Evolutionary conservation across 2,329 filamentous ascomycete genomes (phyloP), one percentile per base, ranked within the genome.

Genomic region (Beauveria australis): DNA sequence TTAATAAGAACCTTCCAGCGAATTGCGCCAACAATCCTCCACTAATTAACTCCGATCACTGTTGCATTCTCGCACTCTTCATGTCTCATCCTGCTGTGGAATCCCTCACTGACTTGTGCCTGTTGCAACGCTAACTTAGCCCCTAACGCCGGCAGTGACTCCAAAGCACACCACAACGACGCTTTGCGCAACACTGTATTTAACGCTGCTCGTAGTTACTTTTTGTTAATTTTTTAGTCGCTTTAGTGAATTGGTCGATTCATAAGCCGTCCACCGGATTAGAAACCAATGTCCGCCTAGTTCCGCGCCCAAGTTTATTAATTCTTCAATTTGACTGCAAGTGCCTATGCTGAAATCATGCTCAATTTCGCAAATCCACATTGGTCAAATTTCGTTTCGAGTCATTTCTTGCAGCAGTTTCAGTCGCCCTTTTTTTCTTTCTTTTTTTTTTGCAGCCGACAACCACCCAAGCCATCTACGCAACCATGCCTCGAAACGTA

Each of bases 221-320:
- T 7, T 46, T 28, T 7, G 22, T 16, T 22, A 18, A 1, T 30
- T 14, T 37, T n/a, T 52, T 37, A 52, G 48, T 40, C 22, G n/a
- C 3, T 41, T 14, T n/a, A 18, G 18, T 28, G 8, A 16, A 37
- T 37, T 16, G 5, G 22, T 47, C n/a, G 56, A 59, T 59, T 59
- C 40, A 51, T 59, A 59, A 59, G 43, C 56, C 6, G 22, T 7
- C 19, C 33, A 5, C 47, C 41, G 48, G 56, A 40, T 59, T 59
- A 53, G 56, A 59, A 59, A 59, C 56, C 44, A 12, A 53, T 59
- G 48, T 59, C 56, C 56, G 56, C 16, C 24, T 53, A 59, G 30
- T n/a, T 48, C 44, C 54, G 54, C 30, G 5, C 19, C 37, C 37
- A 3, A 18, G 5, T 22, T 58, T 58, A 49, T 49, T 49, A 58